Evolutionary conservation across 176 grass and related monocot species (phyloP), one percentile per base, ranked within the genome.

Genomic region (Aegilops sharonensis): DNA sequence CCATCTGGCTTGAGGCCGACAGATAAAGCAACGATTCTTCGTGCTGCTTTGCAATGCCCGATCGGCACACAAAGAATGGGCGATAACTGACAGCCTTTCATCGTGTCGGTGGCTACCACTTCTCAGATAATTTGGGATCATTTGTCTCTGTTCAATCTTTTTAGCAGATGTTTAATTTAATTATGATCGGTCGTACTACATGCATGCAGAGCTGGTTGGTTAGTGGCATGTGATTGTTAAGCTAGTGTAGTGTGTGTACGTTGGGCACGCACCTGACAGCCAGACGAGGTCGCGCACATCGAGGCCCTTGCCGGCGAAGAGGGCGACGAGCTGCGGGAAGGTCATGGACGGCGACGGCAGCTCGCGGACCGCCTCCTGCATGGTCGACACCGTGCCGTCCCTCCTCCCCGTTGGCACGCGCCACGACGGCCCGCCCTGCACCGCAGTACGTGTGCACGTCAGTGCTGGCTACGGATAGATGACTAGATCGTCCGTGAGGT

Each of bases 381-480:
- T 84, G 72, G 39, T 89, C 8, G 97, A 98, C 54, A 91, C 87
- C 12, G 86, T 86, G 39, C 97, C 94, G 71, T 98, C 97, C 76
- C 90, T 93, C 37, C 96, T 72, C 36, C 96, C 96, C 29, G 96
- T 98, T 12, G 91, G 75, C 84, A 98, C 96, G 65, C 91, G 91
- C 96, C 96, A 98, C 18, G 74, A 86, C 47, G 96, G 96, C 18
- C 96, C 96, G 14, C 96, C 96, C 96, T 98, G 63, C 24, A 60
- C 27, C 1, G n/a, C 2, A 24, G 15, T 2, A 1, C 4, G 0
- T 23, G 57, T 29, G 5, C 15, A 61, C 9, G 56, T 61, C 15
- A 81, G 1, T 64, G 2, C 14, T 20, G 64, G 23, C 5, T 18
- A 11, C 56, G 10, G 13, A 14, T 0, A 54, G 36, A 45, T 25